These are phyloP conservation scores for Ascochyta fabae DNA, from an alignment of 2,329 filamentous ascomycete species.

Conservation along the genomic window DNA sequence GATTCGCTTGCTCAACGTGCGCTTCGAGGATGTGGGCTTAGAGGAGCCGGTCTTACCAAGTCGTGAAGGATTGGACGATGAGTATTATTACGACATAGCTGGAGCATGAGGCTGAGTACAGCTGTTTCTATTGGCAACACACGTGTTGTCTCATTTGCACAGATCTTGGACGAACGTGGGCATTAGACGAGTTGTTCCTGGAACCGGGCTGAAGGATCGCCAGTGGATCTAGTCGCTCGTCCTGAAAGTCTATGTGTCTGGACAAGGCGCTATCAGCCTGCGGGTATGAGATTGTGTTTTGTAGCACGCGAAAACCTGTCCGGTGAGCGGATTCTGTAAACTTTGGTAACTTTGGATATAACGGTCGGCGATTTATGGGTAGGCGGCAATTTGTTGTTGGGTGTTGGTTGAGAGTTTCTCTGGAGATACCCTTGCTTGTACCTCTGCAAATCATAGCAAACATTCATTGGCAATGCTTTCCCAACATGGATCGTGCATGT, in stretches of 20 bases:
- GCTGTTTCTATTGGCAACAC: slow-evolving; percentile 12
- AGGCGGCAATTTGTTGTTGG: slow-evolving; percentile 9
- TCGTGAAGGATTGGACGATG: slow-evolving; percentile 84
- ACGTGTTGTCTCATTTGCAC: slow-evolving; percentile 2
- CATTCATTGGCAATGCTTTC: slow-evolving; percentile 13
- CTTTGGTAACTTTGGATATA: neutral
- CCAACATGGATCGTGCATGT: slow-evolving; percentile 23
- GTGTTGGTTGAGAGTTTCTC: slow-evolving; percentile 18
- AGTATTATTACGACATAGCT: slow-evolving; percentile 83
- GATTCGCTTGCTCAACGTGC: slow-evolving; percentile 88
- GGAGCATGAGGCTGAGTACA: slow-evolving; percentile 30
- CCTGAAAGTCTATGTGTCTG: slow-evolving; percentile 8
- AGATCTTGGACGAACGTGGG: slow-evolving; percentile 2
- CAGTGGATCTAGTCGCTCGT: neutral
- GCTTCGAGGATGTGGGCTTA: slow-evolving; percentile 77
- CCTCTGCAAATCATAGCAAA: slow-evolving; percentile 21
- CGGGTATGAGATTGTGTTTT: neutral
- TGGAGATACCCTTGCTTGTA: slow-evolving; percentile 41
- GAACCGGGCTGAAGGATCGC: slow-evolving; percentile 3
- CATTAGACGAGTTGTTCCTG: neutral
- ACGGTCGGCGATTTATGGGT: neutral
- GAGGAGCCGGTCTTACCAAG: slow-evolving; percentile 79
- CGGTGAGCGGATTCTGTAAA: slow-evolving; percentile 3
- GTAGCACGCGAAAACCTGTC: neutral
- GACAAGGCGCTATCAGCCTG: slow-evolving; percentile 12